Evolutionary conservation across 2,329 filamentous ascomycete species (phyloP), one percentile per base, ranked within the genome.

Genomic region (Pezicula carpinea): DNA sequence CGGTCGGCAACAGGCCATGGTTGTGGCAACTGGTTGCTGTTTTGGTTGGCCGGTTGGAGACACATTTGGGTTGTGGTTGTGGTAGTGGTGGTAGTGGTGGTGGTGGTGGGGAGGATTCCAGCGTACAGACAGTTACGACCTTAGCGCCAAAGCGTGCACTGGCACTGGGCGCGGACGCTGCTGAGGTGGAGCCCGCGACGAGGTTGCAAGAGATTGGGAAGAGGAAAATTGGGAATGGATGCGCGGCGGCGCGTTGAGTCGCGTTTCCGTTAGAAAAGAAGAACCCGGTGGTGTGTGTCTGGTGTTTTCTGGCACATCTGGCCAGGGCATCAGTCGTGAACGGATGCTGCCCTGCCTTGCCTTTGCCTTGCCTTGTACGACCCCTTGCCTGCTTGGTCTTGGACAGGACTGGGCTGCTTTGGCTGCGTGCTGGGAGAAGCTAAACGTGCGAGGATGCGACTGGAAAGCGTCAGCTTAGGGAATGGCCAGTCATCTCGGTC

Each of bases 221-320:
- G 29, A 32, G 11, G 17, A 32, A 36, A 49, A 44, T 50, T 46
- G 49, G 49, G 52, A 52, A 57, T 55, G 51, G 50, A 53, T 56
- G 50, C 47, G 51, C n/a, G 33, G 33, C n/a, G n/a, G 33, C 33
- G 33, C 33, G 33, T 35, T 15, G 18, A 35, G 33, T 35, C n/a
- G 33, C 51, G 49, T 57, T 55, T 50, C 50, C 51, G 54, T 48
- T 52, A 48, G 46, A 51, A 53, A 46, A 15, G 15, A 19, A 19
- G 14, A 18, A 15, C 33, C n/a, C n/a, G 8, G 33, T 19, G 33
- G 33, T 35, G n/a, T 32, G 29, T 32, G 29, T 32, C 8, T 32
- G 29, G 14, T 32, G 29, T 8, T 32, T 8, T 32, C 29, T 32
- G 29, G 29, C 14, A 14, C 14, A 14, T 35, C 18, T 35, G 33